Conservation (phyloP, 306 rosid genomes). For the Geum urbanum region DNA sequence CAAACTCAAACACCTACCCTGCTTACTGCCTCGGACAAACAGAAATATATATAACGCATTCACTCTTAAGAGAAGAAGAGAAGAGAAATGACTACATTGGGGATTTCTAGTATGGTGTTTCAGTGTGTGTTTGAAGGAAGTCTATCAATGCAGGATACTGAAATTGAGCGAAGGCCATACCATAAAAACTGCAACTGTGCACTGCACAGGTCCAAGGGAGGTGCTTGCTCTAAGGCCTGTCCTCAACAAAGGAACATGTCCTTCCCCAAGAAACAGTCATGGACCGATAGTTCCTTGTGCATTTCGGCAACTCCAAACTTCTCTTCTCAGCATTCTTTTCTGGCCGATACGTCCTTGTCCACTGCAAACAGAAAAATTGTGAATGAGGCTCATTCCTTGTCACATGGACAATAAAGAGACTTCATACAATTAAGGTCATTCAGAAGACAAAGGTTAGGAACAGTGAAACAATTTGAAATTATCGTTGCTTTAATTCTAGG, state of each 20-base stretch:
- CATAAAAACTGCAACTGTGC: constrained; percentile 41
- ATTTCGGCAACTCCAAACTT: background rate
- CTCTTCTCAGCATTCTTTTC: background rate
- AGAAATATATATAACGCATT: background rate
- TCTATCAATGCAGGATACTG: constrained; percentile 44
- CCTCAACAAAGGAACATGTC: constrained; percentile 23
- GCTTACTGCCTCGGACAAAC: background rate
- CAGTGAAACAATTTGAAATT: background rate
- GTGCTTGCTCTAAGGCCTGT: background rate
- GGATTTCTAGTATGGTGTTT: constrained; percentile 37
- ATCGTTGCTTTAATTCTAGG: background rate
- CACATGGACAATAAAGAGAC: background rate
- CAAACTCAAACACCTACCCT: background rate
- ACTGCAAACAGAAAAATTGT: background rate
- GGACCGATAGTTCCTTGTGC: background rate
- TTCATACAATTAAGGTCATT: background rate
- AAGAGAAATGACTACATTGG: constrained; percentile 8
- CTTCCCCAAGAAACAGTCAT: constrained; percentile 25
- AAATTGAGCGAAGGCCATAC: constrained; percentile 63
- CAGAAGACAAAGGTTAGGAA: background rate
- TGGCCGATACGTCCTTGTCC: background rate
- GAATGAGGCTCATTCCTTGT: background rate
- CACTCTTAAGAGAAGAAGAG: background rate
- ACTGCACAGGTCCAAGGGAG: constrained; percentile 19
- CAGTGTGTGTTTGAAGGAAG: constrained; percentile 54